Evolutionary conservation across 345 rosid genomes (phyloP), one percentile per base, ranked within the genome.

Genomic region (Camelina laxa): DNA sequence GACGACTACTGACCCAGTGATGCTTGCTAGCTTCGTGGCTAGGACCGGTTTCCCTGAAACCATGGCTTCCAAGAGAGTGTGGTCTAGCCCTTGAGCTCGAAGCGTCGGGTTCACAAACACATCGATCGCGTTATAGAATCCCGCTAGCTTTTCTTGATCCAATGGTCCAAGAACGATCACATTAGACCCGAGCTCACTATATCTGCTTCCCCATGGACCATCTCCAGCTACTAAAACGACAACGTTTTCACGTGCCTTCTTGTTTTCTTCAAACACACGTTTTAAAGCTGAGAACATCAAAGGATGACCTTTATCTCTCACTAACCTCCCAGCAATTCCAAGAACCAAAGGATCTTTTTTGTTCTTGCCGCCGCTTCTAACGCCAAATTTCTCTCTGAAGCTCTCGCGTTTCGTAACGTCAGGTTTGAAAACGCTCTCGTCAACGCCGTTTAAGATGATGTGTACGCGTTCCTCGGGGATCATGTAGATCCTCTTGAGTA

Each of bases 181-280:
- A n/a, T 82, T 65, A 45, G 83, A 60, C 14, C 97, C 95, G 6
- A 94, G 85, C 56, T 83, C 93, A 79, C 77, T 77, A 84, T 88
- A 94, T 80, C 95, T 88, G n/a, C 69, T 78, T 20, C 91, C 87
- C 97, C 98, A 94, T 30, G 96, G 97, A 65, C 98, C 98, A 80
- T 94, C 91, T 49, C 97, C 96, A 27, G 97, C 96, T 35, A 94
- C 88, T 45, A 94, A 85, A 63, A 94, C 69, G 38, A 85, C 65
- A 3, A 82, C 79, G 51, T 71, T 80, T 59, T 78, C 77, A 16
- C 83, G 85, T 65, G 88, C 88, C 5, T 59, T 60, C 15, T 64
- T 78, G 53, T 86, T 87, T 70, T 91, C 97, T 22, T 14, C 48
- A 13, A 87, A 64, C 62, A 90, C 80, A 58, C 87, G 93, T 77